Base-by-base conservation (phyloP, 768 basidiomycete species). In the Nevesoporus exiguus region DNA sequence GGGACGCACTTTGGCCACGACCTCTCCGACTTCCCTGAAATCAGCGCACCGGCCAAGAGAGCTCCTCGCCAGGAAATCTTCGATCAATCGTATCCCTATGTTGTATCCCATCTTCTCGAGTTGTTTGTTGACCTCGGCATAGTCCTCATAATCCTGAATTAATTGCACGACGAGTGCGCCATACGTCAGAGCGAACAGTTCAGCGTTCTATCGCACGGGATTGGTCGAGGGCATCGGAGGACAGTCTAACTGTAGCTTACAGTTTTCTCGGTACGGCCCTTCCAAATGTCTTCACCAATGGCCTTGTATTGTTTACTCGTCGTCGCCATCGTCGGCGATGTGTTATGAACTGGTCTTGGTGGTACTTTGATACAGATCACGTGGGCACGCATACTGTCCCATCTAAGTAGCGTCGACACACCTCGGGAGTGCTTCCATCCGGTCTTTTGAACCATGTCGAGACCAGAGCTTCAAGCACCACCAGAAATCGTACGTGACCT, bases 61-160 rank as follows among this genome's bases (percentile, higher is more conserved):
- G 58, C 93, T 94, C 66, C 91, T 84, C 22, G 97, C 96, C 44
- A 99, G 80, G 66, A 99, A 97, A 67, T 99, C 97, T 67, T 99
- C 97, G 53, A 99, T 97, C 50, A 99, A 74, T 36, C 97, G 80
- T 22, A 87, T 96, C 25, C 97, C 97, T 55, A 99, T 98, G 68
- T 95, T 97, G 73, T 97, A 98, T 4, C 97, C 97, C 96, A 98
- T 98, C 76, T 94, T 96, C 64, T 99, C 96, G 3, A 99, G 85
- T 70, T 99, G 95, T 70, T 92, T 95, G 72, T 93, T 93, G 58
- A 93, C 90, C 69, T 96, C 93, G 14, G 80, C 80, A 67, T 97
- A 98, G 76, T 99, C 95, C 66, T 99, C 97, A 66, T 98, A 98
- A 72, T 99, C 97, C 67, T 98, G 97, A 58, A 98, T 94, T 57